These are phyloP conservation scores for Wickerhamiella vanderwaltii DNA, from an alignment of 805 yeast genomes.

Conservation along the genomic window DNA sequence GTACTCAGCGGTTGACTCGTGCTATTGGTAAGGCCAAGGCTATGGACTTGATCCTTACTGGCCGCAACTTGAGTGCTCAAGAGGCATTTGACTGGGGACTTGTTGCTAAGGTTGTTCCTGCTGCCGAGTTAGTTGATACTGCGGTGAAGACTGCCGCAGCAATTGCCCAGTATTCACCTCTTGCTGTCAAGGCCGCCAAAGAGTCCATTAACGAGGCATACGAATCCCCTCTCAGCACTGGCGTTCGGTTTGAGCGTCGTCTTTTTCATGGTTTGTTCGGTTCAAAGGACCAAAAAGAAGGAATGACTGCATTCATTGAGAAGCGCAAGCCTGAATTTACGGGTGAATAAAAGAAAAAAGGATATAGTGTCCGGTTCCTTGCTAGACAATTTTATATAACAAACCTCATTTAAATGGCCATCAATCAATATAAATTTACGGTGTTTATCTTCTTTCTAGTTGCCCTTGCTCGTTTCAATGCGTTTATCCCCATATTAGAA, in stretches of 20 bases:
- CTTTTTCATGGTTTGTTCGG: constrained; percentile 38
- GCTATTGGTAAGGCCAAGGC: constrained; percentile 41
- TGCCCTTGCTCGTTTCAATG: no score
- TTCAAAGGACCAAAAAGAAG: constrained; percentile 37
- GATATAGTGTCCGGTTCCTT: neutral
- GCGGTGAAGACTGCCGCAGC: constrained; percentile 36
- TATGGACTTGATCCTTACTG: constrained; percentile 39
- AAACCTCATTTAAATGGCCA: no score
- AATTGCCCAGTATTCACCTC: constrained; percentile 33
- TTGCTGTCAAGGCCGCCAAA: constrained; percentile 38
- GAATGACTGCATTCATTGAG: constrained; percentile 41
- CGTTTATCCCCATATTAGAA: no score
- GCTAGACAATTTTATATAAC: no score
- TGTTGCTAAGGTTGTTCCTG: constrained; percentile 33
- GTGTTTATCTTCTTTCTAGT: no score
- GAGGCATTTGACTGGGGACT: constrained; percentile 40
- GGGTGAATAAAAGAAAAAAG: constrained; percentile 27
- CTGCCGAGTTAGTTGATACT: constrained; percentile 31
- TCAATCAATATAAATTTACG: no score
- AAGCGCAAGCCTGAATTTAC: constrained; percentile 32
- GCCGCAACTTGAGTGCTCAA: constrained; percentile 33
- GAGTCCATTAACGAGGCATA: constrained; percentile 33
- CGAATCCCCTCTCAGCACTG: constrained; percentile 30
- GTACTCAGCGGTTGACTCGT: constrained; percentile 39
- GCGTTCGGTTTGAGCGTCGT: constrained; percentile 34